Evolutionary conservation across 2,329 filamentous ascomycete species (phyloP).

Genomic region (Aureobasidium melanogenum): DNA sequence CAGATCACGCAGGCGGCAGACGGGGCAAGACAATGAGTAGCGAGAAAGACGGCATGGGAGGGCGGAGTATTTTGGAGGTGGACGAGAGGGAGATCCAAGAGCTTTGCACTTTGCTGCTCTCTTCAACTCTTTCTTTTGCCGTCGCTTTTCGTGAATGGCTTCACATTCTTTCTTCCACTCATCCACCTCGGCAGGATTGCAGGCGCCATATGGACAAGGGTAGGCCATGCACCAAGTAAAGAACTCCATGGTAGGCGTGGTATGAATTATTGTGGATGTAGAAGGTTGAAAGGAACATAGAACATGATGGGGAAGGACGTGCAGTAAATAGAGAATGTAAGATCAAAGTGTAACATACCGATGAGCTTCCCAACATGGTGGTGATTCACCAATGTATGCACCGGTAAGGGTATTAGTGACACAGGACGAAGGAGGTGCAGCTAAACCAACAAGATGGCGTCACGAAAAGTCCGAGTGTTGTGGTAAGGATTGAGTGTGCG

Average conservation of each 20-base stretch:
- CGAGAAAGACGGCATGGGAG: constrained; percentile 12
- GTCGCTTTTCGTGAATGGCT: constrained; percentile 3
- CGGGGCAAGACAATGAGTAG: constrained; percentile 12
- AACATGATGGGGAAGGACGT: not conserved
- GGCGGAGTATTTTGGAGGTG: not conserved
- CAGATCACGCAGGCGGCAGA: constrained; percentile 10
- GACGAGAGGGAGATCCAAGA: not conserved
- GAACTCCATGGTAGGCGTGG: constrained; percentile 4
- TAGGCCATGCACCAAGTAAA: constrained; percentile 13
- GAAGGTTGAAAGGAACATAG: not conserved
- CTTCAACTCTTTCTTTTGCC: not conserved
- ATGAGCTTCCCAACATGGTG: constrained; percentile 13
- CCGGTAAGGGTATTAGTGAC: not conserved
- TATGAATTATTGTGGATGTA: not conserved
- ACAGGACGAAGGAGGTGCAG: constrained; percentile 2
- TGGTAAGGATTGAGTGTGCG: not conserved
- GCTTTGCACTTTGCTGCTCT: not conserved
- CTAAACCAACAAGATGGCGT: constrained; percentile 4
- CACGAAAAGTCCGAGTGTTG: not conserved
- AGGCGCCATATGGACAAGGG: constrained; percentile 13
- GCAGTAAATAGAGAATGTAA: not conserved
- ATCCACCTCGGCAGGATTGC: not conserved
- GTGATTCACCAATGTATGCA: not conserved
- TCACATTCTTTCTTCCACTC: not conserved
- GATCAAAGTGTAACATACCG: constrained; percentile 6